Evolutionary conservation across 75 land plant genomes (phyloP).

Genomic region (Pseudotsuga menziesii): DNA sequence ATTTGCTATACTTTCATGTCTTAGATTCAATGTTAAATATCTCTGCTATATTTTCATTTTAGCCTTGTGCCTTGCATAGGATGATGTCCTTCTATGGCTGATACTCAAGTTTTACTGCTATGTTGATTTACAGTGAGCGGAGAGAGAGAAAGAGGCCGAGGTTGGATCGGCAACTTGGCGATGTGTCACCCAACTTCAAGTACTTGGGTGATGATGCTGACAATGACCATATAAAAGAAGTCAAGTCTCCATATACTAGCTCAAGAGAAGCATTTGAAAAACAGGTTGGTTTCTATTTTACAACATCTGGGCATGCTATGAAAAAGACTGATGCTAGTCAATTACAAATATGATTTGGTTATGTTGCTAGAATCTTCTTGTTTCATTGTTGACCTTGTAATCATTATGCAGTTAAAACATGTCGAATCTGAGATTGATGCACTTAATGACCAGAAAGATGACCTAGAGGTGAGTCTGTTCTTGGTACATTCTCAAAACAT

Average conservation of each 20-base stretch:
- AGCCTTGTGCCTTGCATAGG: background rate
- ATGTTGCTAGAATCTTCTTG: background rate
- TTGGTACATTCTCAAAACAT: background rate
- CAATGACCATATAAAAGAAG: slow-evolving; percentile 24
- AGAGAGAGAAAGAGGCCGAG: slow-evolving; percentile 40
- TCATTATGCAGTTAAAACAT: slow-evolving; percentile 34
- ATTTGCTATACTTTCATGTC: background rate
- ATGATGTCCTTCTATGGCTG: background rate
- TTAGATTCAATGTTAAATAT: background rate
- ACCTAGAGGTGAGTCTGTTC: slow-evolving; percentile 31
- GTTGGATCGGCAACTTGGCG: slow-evolving; percentile 39
- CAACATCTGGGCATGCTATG: no score
- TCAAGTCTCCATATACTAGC: slow-evolving; percentile 18
- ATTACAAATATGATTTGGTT: background rate
- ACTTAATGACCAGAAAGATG: slow-evolving; percentile 28
- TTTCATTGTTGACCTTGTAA: slow-evolving; percentile 2
- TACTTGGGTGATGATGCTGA: slow-evolving; percentile 15
- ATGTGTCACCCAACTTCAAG: slow-evolving; percentile 41
- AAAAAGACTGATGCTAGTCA: background rate
- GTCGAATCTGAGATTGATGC: slow-evolving; percentile 25
- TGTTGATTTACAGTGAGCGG: slow-evolving; percentile 33
- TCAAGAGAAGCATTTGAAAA: slow-evolving; percentile 36
- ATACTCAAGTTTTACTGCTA: background rate
- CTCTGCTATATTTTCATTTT: background rate
- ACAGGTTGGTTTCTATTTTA: slow-evolving; percentile 29